phyloP scores from a whole-genome alignment of 106 monocot species.

The Dendrobium catenatum region DNA sequence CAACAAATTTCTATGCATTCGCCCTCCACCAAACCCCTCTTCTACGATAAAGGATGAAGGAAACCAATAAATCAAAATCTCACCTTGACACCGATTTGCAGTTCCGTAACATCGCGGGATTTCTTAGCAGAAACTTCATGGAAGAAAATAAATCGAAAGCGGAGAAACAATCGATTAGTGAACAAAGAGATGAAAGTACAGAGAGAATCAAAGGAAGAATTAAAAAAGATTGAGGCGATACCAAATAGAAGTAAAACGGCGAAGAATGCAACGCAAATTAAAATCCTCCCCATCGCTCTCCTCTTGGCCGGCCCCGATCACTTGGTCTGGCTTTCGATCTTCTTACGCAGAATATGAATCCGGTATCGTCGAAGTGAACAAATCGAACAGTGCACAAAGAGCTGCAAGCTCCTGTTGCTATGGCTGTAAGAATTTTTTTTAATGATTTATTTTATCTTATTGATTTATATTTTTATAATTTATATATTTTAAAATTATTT shows the following conservation, averaged over 20 bases:
- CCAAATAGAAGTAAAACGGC: constrained; percentile 4
- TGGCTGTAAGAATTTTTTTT: too few relatives aligned
- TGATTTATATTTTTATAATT: too few relatives aligned
- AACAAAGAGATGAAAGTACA: neutral
- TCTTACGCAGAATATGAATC: neutral
- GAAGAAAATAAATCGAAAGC: neutral
- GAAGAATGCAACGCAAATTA: constrained; percentile 2
- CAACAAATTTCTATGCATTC: too few relatives aligned
- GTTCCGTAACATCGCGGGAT: constrained; percentile 76
- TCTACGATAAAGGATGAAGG: neutral
- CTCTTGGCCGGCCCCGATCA: neutral
- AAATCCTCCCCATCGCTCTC: constrained; percentile 9
- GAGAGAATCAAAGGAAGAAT: neutral
- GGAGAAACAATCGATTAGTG: neutral
- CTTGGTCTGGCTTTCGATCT: neutral
- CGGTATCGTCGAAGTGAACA: too few relatives aligned
- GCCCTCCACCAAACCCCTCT: neutral
- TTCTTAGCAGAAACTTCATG: constrained; percentile 74
- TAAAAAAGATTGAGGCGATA: neutral
- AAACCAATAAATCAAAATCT: neutral
- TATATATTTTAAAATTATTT: too few relatives aligned
- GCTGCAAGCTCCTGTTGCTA: too few relatives aligned
- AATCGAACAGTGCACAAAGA: too few relatives aligned
- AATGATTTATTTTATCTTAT: too few relatives aligned
- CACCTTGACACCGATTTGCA: constrained; percentile 99